Percentiles rank a stretch among this genome's conserved stretches.
Evolutionary conservation across 2,329 filamentous ascomycete species (phyloP).

Genomic region (Pezizomycotina sp.): DNA sequence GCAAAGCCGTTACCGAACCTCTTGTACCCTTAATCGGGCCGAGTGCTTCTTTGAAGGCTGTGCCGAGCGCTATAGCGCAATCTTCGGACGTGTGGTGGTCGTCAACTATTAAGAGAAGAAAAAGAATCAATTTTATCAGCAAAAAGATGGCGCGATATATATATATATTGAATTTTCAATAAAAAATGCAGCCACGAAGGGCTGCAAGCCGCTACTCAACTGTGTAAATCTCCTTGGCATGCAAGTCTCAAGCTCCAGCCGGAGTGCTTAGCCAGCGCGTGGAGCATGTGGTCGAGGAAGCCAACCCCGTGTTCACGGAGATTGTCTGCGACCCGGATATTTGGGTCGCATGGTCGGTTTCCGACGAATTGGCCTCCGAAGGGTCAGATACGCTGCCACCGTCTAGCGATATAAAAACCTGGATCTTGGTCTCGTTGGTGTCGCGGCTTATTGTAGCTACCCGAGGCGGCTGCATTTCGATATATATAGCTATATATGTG

Average conservation of each 20-base stretch:
- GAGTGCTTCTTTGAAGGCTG: constrained; percentile 66
- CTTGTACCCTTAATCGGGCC: constrained; percentile 59
- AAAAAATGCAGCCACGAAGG: not conserved
- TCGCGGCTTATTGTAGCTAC: constrained; percentile 79
- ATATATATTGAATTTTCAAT: not conserved
- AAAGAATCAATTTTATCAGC: not conserved
- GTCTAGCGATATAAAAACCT: constrained; percentile 81
- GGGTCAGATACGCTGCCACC: constrained; percentile 58
- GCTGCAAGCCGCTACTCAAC: constrained; percentile 31
- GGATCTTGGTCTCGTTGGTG: constrained; percentile 97
- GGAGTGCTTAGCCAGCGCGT: constrained; percentile 86
- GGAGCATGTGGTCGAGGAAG: constrained; percentile 97
- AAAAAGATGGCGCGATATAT: not conserved
- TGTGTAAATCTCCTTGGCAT: constrained; percentile 80
- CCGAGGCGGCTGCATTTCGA: too few species aligned
- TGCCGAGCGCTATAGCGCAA: constrained; percentile 75
- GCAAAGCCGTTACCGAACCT: constrained; percentile 86
- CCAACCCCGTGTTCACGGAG: constrained; percentile 85
- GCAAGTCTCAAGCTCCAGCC: constrained; percentile 78
- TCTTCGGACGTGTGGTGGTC: constrained; percentile 98
- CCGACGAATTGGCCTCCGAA: constrained; percentile 29
- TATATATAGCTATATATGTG: too few species aligned
- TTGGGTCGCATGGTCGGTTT: constrained; percentile 62
- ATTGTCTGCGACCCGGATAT: constrained; percentile 71
- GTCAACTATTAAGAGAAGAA: constrained; percentile 46